Conservation (phyloP, 305 asterid genomes). For the Rubia peregrina region DNA sequence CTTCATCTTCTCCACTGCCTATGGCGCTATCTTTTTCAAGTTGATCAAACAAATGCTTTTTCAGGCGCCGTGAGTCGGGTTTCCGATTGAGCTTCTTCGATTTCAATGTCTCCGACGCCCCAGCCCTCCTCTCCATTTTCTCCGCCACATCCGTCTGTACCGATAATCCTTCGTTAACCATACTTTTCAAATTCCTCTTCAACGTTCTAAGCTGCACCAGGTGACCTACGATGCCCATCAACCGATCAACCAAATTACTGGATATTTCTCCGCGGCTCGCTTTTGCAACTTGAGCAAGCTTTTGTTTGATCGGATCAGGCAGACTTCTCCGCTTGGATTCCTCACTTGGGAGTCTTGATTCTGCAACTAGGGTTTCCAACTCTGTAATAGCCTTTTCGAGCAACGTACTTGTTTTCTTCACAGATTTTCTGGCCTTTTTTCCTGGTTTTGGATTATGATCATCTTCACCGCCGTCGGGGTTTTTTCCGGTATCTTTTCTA, state of each 20-base stretch:
- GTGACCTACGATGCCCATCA: neutral
- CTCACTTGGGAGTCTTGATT: neutral
- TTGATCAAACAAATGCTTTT: neutral
- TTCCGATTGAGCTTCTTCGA: neutral
- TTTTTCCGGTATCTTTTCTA: neutral
- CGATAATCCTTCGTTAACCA: neutral
- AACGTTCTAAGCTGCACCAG: neutral
- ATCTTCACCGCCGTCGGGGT: neutral
- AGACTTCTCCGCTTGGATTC: neutral
- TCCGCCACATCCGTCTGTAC: neutral
- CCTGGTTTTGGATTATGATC: neutral
- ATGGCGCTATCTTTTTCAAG: neutral
- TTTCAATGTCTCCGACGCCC: neutral
- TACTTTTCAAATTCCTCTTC: neutral
- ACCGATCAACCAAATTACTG: neutral
- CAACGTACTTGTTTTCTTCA: neutral
- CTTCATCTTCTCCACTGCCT: neutral
- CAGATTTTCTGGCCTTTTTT: neutral
- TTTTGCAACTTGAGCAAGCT: neutral
- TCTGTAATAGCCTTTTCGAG: neutral
- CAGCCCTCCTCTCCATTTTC: neutral
- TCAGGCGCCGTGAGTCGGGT: neutral
- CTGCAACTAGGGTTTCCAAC: neutral
- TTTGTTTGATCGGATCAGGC: neutral
- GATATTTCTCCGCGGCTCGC: neutral